Evolutionary conservation across 2,329 filamentous ascomycete genomes (phyloP).

Genomic region (Penicillium sp.): DNA sequence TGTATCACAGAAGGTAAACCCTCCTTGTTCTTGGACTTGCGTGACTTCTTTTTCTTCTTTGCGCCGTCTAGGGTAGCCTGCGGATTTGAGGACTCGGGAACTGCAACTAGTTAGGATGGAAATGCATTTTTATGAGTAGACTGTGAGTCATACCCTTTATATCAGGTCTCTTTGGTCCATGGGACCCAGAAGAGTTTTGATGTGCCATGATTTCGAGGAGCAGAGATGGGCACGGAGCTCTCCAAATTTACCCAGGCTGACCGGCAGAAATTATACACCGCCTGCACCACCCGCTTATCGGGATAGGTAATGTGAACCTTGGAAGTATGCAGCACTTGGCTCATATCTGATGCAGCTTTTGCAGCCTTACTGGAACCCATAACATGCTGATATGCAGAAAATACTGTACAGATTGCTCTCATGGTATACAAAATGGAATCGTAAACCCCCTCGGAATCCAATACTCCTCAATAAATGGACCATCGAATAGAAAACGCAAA

Average conservation of each 20-base stretch:
- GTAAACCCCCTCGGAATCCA: constrained; percentile 5
- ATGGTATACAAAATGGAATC: constrained; percentile 12
- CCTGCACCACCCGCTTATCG: constrained; percentile 1
- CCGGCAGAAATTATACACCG: constrained; percentile 11
- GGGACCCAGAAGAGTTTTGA: background rate
- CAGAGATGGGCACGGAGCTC: background rate
- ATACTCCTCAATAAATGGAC: constrained; percentile 9
- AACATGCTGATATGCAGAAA: no score
- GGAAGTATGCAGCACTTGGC: background rate
- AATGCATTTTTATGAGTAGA: background rate
- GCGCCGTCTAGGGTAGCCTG: constrained; percentile 2
- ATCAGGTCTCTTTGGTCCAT: constrained; percentile 1
- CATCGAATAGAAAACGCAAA: background rate
- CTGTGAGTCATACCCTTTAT: constrained; percentile 1
- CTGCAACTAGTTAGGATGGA: constrained; percentile 6
- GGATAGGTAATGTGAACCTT: background rate
- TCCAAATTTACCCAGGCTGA: constrained; percentile 10
- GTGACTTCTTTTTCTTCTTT: constrained; percentile 13
- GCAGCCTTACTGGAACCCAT: background rate
- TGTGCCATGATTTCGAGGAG: background rate
- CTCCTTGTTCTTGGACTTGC: constrained; percentile 2
- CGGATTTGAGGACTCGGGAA: constrained; percentile 1
- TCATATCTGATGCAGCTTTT: no score
- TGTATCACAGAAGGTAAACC: background rate
- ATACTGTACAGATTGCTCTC: constrained; percentile 19